Evolutionary conservation across 495 filamentous ascomycete species (phyloP).

Genomic region (Trichoderma orchidacearum): DNA sequence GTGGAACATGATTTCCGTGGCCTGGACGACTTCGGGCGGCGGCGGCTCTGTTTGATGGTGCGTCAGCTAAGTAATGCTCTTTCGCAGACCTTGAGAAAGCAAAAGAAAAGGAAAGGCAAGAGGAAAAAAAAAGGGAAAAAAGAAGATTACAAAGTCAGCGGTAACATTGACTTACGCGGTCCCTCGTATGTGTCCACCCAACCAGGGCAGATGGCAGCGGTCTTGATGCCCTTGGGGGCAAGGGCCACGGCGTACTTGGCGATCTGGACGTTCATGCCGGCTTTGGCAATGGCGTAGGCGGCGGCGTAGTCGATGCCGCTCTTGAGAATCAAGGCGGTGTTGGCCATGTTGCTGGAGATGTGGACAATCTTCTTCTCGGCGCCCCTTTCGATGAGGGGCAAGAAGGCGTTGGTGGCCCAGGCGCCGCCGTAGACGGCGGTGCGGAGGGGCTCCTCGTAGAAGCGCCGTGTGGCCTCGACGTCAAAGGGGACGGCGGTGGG

Average conservation of each 20-base stretch:
- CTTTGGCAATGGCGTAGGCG: constrained; percentile 18
- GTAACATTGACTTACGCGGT: not conserved
- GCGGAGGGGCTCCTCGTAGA: constrained; percentile 24
- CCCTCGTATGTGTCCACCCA: constrained; percentile 14
- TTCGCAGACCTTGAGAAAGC: too few species aligned
- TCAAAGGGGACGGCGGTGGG: constrained; percentile 5
- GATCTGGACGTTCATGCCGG: constrained; percentile 23
- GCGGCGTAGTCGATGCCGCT: constrained; percentile 7
- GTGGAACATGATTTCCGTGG: not conserved
- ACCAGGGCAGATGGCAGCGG: constrained; percentile 21
- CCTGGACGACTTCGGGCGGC: not conserved
- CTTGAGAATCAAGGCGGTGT: constrained; percentile 14
- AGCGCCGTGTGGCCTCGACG: constrained; percentile 6
- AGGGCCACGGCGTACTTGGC: constrained; percentile 34
- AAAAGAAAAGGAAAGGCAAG: not conserved
- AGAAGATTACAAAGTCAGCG: not conserved
- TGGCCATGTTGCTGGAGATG: constrained; percentile 33
- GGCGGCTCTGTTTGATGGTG: not conserved
- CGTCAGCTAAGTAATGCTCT: too few species aligned
- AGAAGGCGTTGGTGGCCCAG: constrained; percentile 35
- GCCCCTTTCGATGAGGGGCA: constrained; percentile 35
- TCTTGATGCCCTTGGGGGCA: constrained; percentile 32
- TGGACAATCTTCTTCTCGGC: constrained; percentile 39
- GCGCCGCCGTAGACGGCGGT: constrained; percentile 33
- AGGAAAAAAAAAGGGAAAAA: not conserved